phyloP scores from a whole-genome alignment of 306 rosid species.

The Astragalus glycyphyllos region DNA sequence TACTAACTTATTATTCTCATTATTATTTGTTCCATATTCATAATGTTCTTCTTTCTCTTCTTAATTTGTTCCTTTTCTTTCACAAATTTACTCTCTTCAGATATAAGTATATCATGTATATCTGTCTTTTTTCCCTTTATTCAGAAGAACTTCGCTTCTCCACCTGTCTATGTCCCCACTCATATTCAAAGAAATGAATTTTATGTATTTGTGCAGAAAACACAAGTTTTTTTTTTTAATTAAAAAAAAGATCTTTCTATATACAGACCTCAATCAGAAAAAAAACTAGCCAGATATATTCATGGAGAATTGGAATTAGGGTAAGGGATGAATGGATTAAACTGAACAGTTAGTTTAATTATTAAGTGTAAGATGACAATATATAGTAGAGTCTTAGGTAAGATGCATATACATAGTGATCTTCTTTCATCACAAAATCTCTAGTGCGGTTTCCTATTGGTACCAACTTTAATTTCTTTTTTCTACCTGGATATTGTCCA shows the following conservation, averaged over 20 bases:
- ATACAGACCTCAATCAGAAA: neutral
- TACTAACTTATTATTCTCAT: neutral
- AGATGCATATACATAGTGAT: neutral
- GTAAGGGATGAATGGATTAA: slow-evolving; percentile 16
- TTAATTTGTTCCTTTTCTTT: neutral
- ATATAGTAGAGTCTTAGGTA: slow-evolving; percentile 24
- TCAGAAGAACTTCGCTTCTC: neutral
- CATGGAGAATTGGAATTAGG: slow-evolving; percentile 23
- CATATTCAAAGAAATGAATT: slow-evolving; percentile 4
- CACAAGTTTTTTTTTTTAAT: neutral
- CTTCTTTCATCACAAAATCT: slow-evolving; percentile 35
- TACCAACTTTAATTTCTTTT: slow-evolving; percentile 34
- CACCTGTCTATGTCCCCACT: slow-evolving; percentile 12
- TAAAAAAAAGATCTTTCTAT: neutral
- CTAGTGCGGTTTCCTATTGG: slow-evolving; percentile 14
- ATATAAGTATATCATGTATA: neutral
- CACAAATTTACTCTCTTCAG: neutral
- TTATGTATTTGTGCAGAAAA: slow-evolving; percentile 16
- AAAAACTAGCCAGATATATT: slow-evolving; percentile 1
- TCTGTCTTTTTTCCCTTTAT: neutral
- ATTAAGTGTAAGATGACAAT: neutral
- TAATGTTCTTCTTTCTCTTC: neutral
- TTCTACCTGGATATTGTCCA: slow-evolving; percentile 17
- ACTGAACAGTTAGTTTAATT: neutral
- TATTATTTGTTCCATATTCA: neutral